Conservation (phyloP, 805 yeast genomes). For the Metschnikowia peoriensis region DNA sequence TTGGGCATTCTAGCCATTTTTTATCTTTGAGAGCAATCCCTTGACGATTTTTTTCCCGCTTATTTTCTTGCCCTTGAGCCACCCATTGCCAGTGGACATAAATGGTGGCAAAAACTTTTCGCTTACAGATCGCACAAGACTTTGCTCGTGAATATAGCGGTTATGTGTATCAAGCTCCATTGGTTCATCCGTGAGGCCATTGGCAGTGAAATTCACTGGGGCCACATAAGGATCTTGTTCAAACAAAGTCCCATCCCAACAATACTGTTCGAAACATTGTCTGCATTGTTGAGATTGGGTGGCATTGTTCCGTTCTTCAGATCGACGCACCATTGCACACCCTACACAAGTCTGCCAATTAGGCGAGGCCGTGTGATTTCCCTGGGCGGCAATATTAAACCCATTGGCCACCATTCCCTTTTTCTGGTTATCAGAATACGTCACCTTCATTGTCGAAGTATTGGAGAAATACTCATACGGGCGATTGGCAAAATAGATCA, state of each 20-base stretch:
- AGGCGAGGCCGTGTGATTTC: conserved; percentile 1
- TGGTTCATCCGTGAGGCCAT: conserved; percentile 29
- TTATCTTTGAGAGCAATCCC: neutral
- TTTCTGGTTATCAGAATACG: conserved; percentile 58
- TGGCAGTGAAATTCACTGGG: conserved; percentile 29
- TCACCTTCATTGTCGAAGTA: conserved; percentile 68
- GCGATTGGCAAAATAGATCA: conserved; percentile 75
- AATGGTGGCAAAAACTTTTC: neutral
- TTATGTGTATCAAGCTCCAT: conserved; percentile 15
- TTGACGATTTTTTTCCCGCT: neutral
- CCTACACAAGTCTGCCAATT: conserved; percentile 29
- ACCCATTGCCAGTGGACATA: too few species aligned
- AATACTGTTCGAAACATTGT: conserved; percentile 24
- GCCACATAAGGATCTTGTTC: conserved; percentile 18
- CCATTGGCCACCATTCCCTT: conserved; percentile 68
- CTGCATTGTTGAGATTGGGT: conserved; percentile 26
- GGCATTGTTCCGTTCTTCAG: conserved; percentile 23
- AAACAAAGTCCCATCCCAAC: conserved; percentile 27
- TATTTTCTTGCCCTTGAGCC: neutral
- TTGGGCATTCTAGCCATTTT: neutral
- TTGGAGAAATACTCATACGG: conserved; percentile 66
- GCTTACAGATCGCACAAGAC: neutral
- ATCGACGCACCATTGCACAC: conserved; percentile 29
- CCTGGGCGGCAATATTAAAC: conserved; percentile 56
- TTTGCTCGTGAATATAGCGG: conserved; percentile 8